Evolutionary conservation across 176 grass and related monocot species (phyloP), one percentile per base, ranked within the genome.

Genomic region (Oryza coarctata): DNA sequence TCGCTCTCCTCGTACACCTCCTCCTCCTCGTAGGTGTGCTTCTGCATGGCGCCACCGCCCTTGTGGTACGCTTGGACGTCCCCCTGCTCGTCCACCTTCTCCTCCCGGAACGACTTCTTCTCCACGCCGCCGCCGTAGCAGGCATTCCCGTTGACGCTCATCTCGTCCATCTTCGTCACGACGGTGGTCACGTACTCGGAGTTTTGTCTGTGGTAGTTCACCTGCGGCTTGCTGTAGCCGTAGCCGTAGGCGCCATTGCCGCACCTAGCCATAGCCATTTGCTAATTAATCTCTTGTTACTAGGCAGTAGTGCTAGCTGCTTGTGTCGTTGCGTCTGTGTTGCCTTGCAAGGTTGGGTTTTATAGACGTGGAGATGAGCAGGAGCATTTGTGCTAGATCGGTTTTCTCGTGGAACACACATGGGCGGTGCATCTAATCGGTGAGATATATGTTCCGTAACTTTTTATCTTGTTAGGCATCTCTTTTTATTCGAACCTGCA

Each of bases 111-210:
- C 38, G 3, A 5, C 3, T 71, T 34, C 67, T 81, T 68, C 67
- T 9, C 8, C 0, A 17, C 23, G 58, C 32, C 70, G 12, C 27
- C 26, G 25, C 11, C 58, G 31, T 6, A 44, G 2, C 10, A 2
- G 1, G 34, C 9, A 6, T 77, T 89, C 18, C 76, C 77, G 78
- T 81, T 82, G 83, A 89, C 27, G 33, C 10, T 36, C 83, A 78
- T 44, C n/a, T 62, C 58, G 78, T 76, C 71, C 8, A 86, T 73
- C 79, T 90, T 67, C 8, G 61, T 73, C 27, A 86, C 9, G n/a
- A 90, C 66, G 78, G 88, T 78, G 73, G 83, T 82, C 60, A 82
- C 73, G 17, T 4, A 26, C 15, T 90, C 83, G 47, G 29, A 12
- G 79, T 32, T 73, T 1, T 82, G 74, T 45, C 68, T 63, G 79